phyloP scores from a whole-genome alignment of 1,284 basidiomycete genomes.

The Ceratobasidium theobromae region DNA sequence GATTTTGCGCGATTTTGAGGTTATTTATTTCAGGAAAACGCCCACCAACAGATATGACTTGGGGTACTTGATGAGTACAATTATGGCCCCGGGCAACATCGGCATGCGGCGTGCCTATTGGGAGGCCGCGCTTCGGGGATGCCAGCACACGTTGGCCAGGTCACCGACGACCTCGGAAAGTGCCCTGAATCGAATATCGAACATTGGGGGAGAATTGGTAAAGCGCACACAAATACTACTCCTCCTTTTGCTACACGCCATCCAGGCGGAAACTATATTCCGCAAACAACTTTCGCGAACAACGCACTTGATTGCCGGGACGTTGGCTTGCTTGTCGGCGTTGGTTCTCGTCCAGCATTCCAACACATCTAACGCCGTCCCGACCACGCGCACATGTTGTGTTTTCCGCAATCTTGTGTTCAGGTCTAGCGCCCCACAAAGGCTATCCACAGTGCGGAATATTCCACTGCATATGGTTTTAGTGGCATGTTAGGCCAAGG shows the following conservation, averaged over 20 bases:
- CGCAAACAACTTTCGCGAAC: not conserved
- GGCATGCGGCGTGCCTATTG: constrained; percentile 49
- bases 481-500: constrained; percentile 51
- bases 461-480: constrained; percentile 46
- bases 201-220: not conserved
- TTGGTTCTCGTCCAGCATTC: not conserved
- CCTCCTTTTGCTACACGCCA: not conserved
- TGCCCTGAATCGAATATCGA: not conserved
- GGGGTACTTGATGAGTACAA: constrained; percentile 43
- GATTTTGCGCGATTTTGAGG: constrained; percentile 48
- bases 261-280: not conserved
- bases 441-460: not conserved
- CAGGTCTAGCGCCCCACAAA: constrained; percentile 1
- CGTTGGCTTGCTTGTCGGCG: not conserved
- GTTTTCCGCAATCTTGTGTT: constrained; percentile 43
- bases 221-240: not conserved
- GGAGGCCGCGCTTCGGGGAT: constrained; percentile 36
- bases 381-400: constrained; percentile 40
- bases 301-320: not conserved
- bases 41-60: constrained; percentile 43
- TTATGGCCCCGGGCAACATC: constrained; percentile 39
- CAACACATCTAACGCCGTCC: constrained; percentile 38
- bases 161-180: not conserved
- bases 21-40: constrained; percentile 43
- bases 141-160: constrained; percentile 3